phyloP scores from a whole-genome alignment of 768 basidiomycete genomes.

The Hygrocybe coccinea region DNA sequence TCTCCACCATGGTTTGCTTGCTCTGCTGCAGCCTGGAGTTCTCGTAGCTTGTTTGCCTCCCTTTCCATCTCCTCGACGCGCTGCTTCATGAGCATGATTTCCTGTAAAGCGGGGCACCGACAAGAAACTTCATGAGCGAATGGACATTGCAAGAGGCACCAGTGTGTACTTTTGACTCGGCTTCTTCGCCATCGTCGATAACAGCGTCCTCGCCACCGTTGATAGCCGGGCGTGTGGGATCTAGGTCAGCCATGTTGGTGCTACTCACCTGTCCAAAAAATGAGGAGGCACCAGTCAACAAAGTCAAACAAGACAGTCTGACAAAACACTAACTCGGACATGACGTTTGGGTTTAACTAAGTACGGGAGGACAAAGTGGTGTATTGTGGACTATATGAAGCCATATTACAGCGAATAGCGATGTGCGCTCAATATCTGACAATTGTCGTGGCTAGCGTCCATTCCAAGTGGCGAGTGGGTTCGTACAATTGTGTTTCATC shows the following conservation, averaged over 20 bases:
- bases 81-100: conserved; percentile 87
- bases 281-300: conserved; percentile 10
- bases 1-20: conserved; percentile 46
- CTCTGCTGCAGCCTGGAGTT: conserved; percentile 77
- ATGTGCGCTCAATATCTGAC: too few relatives aligned
- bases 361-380: neutral
- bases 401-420: neutral
- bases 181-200: conserved; percentile 60
- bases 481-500: too few relatives aligned
- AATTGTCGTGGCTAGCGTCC: too few relatives aligned
- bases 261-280: conserved; percentile 15
- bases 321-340: too few relatives aligned
- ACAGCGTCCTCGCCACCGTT: conserved; percentile 33
- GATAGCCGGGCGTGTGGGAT: conserved; percentile 39
- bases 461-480: too few relatives aligned
- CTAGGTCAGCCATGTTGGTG: conserved; percentile 48
- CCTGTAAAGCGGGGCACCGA: conserved; percentile 41
- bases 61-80: conserved; percentile 90
- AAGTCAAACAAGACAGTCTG: conserved; percentile 16
- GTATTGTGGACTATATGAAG: neutral
- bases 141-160: conserved; percentile 9
- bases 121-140: conserved; percentile 3
- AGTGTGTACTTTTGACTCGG: conserved; percentile 51
- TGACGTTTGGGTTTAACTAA: neutral
- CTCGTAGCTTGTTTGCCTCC: conserved; percentile 82